phyloP scores from a whole-genome alignment of 257 asterid genomes.

The Galeopsis tetrahit region DNA sequence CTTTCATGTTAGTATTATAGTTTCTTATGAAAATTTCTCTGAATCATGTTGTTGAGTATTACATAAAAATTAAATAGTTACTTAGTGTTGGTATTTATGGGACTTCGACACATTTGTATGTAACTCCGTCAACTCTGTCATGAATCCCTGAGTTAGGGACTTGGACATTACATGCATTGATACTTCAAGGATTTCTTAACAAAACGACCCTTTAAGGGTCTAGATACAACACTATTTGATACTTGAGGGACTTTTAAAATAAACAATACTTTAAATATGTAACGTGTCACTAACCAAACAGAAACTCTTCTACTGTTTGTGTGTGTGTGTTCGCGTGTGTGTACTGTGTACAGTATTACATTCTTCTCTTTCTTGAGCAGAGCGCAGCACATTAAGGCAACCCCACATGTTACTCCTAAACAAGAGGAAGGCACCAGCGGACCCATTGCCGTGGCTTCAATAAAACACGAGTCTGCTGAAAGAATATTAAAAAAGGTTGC shows the following conservation, averaged over 20 bases:
- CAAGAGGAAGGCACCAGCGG: slow-evolving; percentile 49
- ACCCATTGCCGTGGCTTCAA: slow-evolving; percentile 29
- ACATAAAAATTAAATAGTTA: no score
- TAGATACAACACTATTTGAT: background rate
- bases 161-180: background rate
- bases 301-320: background rate
- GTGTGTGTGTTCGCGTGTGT: no score
- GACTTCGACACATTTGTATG: background rate
- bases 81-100: background rate
- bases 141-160: background rate
- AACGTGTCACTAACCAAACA: background rate
- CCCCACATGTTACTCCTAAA: slow-evolving; percentile 39
- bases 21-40: background rate
- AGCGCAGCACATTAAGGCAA: slow-evolving; percentile 82
- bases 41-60: background rate
- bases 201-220: background rate
- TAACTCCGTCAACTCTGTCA: background rate
- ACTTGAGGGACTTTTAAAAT: background rate
- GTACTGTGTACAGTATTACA: slow-evolving; percentile 28
- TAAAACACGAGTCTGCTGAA: slow-evolving; percentile 57
- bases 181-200: background rate
- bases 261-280: background rate
- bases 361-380: slow-evolving; percentile 49
- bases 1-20: background rate
- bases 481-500: slow-evolving; percentile 66